Percentiles rank a stretch among this genome's conserved stretches.
Evolutionary conservation across 805 yeast genomes (phyloP).

Genomic region (Lipomyces orientalis): DNA sequence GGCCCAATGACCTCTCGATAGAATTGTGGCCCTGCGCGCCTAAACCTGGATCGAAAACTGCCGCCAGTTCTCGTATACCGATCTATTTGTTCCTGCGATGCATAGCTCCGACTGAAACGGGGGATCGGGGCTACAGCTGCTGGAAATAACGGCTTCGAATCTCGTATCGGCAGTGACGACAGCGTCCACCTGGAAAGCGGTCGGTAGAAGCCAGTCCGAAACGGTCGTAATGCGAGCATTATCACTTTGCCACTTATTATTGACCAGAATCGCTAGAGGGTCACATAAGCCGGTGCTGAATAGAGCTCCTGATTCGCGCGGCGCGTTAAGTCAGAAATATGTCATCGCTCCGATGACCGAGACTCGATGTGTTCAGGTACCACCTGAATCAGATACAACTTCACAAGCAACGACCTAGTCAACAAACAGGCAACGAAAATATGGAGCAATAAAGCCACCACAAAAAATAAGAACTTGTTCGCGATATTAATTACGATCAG

Average conservation of each 20-base stretch:
- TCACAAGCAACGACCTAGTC: too few species aligned
- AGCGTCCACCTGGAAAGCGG: neutral
- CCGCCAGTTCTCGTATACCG: slow-evolving; percentile 5
- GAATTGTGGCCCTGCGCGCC: neutral
- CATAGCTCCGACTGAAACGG: neutral
- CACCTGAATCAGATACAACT: too few species aligned
- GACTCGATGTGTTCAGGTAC: too few species aligned
- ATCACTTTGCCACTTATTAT: neutral
- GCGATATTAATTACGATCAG: too few species aligned
- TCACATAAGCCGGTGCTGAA: neutral
- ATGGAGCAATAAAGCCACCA: too few species aligned
- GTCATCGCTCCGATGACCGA: neutral
- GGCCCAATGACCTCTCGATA: neutral
- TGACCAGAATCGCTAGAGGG: neutral
- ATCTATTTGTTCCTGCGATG: slow-evolving; percentile 22
- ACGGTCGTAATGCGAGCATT: neutral
- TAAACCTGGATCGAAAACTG: neutral
- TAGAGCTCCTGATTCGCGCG: neutral
- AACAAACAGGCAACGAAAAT: too few species aligned
- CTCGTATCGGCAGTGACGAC: neutral
- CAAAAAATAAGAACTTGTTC: too few species aligned
- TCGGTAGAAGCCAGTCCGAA: neutral
- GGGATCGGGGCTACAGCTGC: neutral
- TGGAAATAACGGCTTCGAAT: neutral
- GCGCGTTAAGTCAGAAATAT: neutral